Evolutionary conservation across 83 land plant genomes (phyloP), one percentile per base, ranked within the genome.

Genomic region (Picea abies): DNA sequence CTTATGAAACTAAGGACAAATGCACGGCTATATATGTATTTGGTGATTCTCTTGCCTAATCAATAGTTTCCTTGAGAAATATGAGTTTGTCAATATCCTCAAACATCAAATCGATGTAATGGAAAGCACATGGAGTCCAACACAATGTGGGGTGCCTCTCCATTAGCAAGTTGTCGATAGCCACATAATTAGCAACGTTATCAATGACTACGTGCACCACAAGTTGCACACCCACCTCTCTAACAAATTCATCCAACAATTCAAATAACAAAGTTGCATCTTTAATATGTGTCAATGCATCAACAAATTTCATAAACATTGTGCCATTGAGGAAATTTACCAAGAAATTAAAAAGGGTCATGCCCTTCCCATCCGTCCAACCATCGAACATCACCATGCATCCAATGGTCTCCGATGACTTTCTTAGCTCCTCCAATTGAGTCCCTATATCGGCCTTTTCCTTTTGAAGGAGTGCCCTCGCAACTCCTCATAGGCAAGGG

Each of bases 181-280:
- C 69, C 80, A 67, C 80, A 20, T 49, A 81, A 29, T 4, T n/a
- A 20, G 68, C 23, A 35, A 77, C 1, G 62, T 52, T 62, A 83
- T 81, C 85, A 15, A 85, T 85, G 26, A 88, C 11, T 47, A 88
- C 72, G 6, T 83, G 62, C 26, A 88, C 88, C 76, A 88, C 63
- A 63, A 85, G 85, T 17, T 81, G 49, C 4, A 70, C 71, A 5
- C 88, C 90, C 60, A 88, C 84, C 9, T 85, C 88, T 69, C 83
- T 79, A 22, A 88, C 82, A 71, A 85, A 63, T 16, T 26, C 11
- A 41, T 85, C 85, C 80, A 88, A 82, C 25, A 88, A 76, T 25
- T 67, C 32, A 7, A 69, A 17, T 35, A 85, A 71, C 3, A 61
- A 35, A 37, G 79, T 85, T 14, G 76, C 15, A 62, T 70, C 76